Evolutionary conservation across 2,329 filamentous ascomycete genomes (phyloP), one percentile per base, ranked within the genome.

Genomic region (Claviceps lovelessii): DNA sequence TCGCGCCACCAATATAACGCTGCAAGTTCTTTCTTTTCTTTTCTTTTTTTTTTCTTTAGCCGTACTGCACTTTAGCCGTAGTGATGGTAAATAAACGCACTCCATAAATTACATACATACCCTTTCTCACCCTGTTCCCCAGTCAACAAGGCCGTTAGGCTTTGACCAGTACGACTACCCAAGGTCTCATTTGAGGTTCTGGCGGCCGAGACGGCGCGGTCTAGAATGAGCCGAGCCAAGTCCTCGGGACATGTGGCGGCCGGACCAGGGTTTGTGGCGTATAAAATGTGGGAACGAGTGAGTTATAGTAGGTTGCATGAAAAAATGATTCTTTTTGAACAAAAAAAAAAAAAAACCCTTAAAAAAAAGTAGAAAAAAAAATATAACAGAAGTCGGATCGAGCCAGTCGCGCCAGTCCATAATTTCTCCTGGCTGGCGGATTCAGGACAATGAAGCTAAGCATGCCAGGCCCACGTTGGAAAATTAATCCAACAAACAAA

Each of bases 231-330:
- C 11, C n/a, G 48, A 44, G 42, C 51, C 51, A 53, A 29, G 33
- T 19, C n/a, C 48, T 53, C 45, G 52, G 45, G 46, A 49, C 48
- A 19, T 54, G 46, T 49, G 37, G 46, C 52, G 49, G 37, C 28
- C 35, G 47, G 47, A 45, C 53, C 17, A 48, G 39, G 35, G 52
- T n/a, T 39, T 29, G 44, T 53, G 51, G 39, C 52, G 23, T 29
- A n/a, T 10, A 8, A 13, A n/a, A 13, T 48, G 46, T 23, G 23
- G 23, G 23, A 23, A 23, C 23, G 23, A 23, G 3, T 23, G 23
- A 23, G 23, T 23, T 23, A 23, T 23, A 23, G 2, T 23, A 23
- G 23, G 23, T 23, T 23, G 23, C 23, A 23, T 23, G 23, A 23
- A 23, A 23, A 23, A 23, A 23, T 23, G 23, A 23, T 23, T 23